Base-by-base conservation (phyloP, 1,139 yeast species). In the Candida dubliniensis region DNA sequence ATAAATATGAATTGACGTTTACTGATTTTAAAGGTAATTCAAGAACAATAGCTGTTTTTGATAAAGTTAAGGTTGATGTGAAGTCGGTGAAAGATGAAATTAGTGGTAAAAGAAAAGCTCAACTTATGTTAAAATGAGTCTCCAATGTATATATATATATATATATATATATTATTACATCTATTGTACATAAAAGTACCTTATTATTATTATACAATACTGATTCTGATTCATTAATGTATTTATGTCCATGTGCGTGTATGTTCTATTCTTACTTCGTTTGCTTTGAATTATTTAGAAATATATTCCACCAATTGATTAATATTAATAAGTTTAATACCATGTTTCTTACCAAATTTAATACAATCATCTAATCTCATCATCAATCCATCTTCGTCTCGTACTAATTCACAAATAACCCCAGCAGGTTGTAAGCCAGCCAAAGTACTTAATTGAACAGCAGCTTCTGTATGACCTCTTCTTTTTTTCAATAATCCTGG, bases 381-480 rank as follows among this genome's bases (percentile, higher is more conserved):
- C 99, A 95, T 95, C 52, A 86, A 74, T 1, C 99, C 99, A 60
- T 93, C 98, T 44, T 84, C 86, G 55, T 91, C 98, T 50, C 87
- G 79, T 27, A 95, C 98, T 58, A 95, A 74, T 66, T 95, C 99
- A 64, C 98, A 88, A 53, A 95, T 93, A 34, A 87, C 95, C 8
- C 88, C 96, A 2, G 91, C 98, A 3, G 95, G 96, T 53, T 81
- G 79, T 55, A 87, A 73, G 0, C 90, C 91, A 2, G 93, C 77
- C 58, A 91, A 73, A 57, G 73, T 71, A 60, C 96, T 84, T 53
- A 95, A 74, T 60, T 93, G 96, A 10, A 93, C 96, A 29, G 91
- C 91, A 8, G 99, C 98, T 67, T 95, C 99, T 7, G 99, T 95
- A 63, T 95, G 99, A n/a, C 99, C 99, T 51, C 88, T 75, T 72